phyloP scores from a whole-genome alignment of 2,329 filamentous ascomycete species.

The Pseudogymnoascus pannorum region DNA sequence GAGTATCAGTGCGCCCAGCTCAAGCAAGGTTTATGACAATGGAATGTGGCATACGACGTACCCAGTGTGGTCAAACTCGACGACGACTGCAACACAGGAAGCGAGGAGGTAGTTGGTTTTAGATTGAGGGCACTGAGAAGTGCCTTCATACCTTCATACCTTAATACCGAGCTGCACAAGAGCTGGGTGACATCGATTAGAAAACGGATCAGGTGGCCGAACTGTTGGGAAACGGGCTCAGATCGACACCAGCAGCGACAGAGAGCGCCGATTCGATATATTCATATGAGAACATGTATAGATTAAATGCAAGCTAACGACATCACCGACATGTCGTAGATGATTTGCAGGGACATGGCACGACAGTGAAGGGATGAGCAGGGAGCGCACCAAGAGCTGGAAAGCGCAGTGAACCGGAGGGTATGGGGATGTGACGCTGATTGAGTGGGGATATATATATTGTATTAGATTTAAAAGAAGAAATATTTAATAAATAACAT shows the following conservation, averaged over 20 bases:
- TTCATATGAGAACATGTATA: neutral
- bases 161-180: neutral
- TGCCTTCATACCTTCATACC: neutral
- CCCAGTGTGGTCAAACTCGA: constrained; percentile 9
- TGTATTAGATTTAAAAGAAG: neutral
- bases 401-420: constrained; percentile 18
- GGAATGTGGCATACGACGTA: constrained; percentile 28
- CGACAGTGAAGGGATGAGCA: neutral
- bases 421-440: neutral
- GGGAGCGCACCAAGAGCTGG: constrained; percentile 27
- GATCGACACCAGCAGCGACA: neutral
- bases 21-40: constrained; percentile 20
- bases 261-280: neutral
- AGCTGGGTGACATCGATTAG: neutral
- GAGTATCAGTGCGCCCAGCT: neutral
- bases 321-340: neutral
- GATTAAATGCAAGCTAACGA: neutral
- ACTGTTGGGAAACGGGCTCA: neutral
- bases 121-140: neutral
- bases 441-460: neutral
- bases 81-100: neutral
- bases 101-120: neutral
- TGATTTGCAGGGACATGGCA: neutral
- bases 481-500: constrained; percentile 2
- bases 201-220: neutral